A percentile compares a stretch with the other conserved stretches of the same genome.
phyloP scores from a whole-genome alignment of 257 asterid genomes.

The Jacaranda mimosifolia region DNA sequence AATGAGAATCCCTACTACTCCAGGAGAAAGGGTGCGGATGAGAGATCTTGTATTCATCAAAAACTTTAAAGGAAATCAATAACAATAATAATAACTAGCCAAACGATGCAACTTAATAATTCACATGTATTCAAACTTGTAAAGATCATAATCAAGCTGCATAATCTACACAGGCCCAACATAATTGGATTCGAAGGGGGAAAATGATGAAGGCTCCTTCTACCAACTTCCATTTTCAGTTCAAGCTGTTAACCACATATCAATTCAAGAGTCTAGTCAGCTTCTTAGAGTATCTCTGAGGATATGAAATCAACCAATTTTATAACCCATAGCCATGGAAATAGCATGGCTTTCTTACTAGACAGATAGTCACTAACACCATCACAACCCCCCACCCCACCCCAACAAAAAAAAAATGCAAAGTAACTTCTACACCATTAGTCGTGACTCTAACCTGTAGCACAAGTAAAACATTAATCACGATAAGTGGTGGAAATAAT shows the following conservation, averaged over 20 bases:
- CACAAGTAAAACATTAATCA: no score
- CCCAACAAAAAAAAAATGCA: no score
- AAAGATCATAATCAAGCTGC: background rate
- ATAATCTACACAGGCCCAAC: slow-evolving; percentile 11
- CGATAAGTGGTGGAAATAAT: no score
- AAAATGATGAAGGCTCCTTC: background rate
- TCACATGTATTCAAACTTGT: background rate
- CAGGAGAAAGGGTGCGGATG: no score
- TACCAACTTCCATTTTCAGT: background rate
- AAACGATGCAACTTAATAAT: background rate
- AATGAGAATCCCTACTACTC: slow-evolving; percentile 1
- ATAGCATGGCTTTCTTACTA: background rate
- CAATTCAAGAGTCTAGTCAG: background rate
- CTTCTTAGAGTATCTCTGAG: background rate
- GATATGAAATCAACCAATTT: background rate
- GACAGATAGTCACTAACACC: no score
- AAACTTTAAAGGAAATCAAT: background rate
- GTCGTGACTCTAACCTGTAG: no score
- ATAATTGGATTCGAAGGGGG: background rate
- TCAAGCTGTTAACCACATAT: background rate
- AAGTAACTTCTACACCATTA: no score
- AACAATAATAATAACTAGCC: background rate
- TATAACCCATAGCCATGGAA: background rate
- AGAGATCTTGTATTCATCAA: background rate
- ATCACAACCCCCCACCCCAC: no score